Conservation (phyloP, 768 basidiomycete genomes). For the Galerina marginata region DNA sequence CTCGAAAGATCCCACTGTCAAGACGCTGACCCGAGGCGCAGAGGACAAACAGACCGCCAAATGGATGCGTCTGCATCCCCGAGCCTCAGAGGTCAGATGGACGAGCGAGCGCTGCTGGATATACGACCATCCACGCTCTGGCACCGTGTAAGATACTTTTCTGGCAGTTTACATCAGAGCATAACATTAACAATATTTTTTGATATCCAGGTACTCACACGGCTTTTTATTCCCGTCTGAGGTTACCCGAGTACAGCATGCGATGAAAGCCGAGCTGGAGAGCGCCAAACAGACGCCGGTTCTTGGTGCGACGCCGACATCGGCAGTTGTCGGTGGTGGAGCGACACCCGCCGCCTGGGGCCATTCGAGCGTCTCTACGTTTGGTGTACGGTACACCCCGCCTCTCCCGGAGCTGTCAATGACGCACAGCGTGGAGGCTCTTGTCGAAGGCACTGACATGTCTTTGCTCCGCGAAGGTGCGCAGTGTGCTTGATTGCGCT, state of each 20-base stretch:
- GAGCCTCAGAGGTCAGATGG: conserved; percentile 83
- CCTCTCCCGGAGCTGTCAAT: conserved; percentile 71
- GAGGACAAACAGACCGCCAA: conserved; percentile 94
- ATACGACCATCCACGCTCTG: conserved; percentile 94
- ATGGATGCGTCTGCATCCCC: conserved; percentile 91
- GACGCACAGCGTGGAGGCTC: conserved; percentile 81
- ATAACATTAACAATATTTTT: conserved; percentile 1
- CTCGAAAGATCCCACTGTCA: conserved; percentile 73
- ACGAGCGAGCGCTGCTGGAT: conserved; percentile 94
- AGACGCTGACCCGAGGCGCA: conserved; percentile 72
- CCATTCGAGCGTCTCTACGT: conserved; percentile 86
- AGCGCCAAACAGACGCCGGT: conserved; percentile 41
- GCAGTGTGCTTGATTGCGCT: conserved; percentile 10
- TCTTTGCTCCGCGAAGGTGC: conserved; percentile 69
- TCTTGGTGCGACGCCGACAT: conserved; percentile 24
- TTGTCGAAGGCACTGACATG: conserved; percentile 93
- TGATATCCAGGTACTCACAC: conserved; percentile 76
- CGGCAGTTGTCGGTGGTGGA: conserved; percentile 32
- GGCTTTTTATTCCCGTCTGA: conserved; percentile 95
- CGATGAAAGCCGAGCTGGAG: conserved; percentile 58
- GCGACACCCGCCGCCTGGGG: conserved; percentile 68
- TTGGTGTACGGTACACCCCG: conserved; percentile 75
- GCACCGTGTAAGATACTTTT: conserved; percentile 76
- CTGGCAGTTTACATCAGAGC: conserved; percentile 2
- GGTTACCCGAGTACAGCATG: conserved; percentile 67